These are phyloP conservation scores for Epicoccum sorghinum DNA, from an alignment of 2,329 filamentous ascomycete genomes.

Conservation along the genomic window DNA sequence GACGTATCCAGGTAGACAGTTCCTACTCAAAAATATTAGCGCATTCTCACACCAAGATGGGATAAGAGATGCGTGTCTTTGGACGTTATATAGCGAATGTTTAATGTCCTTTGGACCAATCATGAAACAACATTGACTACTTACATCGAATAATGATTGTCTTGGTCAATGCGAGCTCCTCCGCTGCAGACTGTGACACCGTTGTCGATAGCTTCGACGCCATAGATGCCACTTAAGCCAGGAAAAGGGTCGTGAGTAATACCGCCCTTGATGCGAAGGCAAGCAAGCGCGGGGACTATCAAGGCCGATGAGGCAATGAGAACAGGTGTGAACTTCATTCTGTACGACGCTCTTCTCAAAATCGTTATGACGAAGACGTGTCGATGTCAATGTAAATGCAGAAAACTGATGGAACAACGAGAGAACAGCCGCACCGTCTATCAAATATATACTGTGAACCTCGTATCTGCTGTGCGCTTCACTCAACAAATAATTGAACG, in stretches of 20 bases:
- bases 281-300: background rate
- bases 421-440: no score
- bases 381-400: no score
- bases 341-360: background rate
- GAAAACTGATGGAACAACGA: no score
- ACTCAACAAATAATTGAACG: no score
- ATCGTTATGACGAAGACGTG: background rate
- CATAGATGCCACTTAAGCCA: background rate
- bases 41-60: background rate
- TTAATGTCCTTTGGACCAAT: background rate
- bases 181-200: background rate
- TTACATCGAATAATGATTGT: background rate
- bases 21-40: background rate
- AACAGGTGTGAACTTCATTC: background rate
- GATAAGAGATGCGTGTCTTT: background rate
- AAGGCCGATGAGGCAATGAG: background rate
- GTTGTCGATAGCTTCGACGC: background rate
- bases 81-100: no score
- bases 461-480: no score
- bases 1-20: background rate
- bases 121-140: background rate
- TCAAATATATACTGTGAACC: no score
- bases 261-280: background rate
- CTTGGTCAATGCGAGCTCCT: background rate
- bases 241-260: background rate